Evolutionary conservation across 768 basidiomycete species (phyloP), one percentile per base, ranked within the genome.

Genomic region (Calvatia gigantea): DNA sequence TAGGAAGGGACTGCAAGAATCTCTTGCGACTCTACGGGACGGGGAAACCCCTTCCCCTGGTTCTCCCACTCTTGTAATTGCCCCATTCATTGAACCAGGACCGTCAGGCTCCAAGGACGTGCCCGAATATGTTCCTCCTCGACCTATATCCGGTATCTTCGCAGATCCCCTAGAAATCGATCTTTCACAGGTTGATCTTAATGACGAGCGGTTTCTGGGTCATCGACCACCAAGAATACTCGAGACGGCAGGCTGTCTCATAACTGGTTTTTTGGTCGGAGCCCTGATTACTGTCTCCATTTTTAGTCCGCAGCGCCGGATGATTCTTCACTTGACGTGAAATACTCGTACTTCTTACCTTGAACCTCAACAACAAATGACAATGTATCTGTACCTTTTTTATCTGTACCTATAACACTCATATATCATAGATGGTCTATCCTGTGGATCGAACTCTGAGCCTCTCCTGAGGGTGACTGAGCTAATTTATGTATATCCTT

Each of bases 191-290:
- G 50, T 50, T 15, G 27, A 50, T 12, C 58, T 60, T 28, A 59
- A 59, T 7, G 61, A 60, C 6, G 50, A 57, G 33, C n/a, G n/a
- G n/a, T 45, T 46, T 2, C 39, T 51, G 3, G 39, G 49, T 43
- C 52, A 51, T 19, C 62, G 62, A 7, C 52, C 68, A 17, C 58
- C 63, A 5, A 61, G 56, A 19, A 61, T 70, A 17, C 60, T 63
- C 4, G 74, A 75, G 38, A 72, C 70, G 4, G 70, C 74, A 3
- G 72, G 72, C 9, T 72, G 69, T 54, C 56, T 75, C 15, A 70
- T 75, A 23, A 72, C 84, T 19, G 86, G 85, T 33, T 81, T 87
- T 61, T 70, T 87, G 46, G 63, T 71, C 38, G 71, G 71, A 19
- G 69, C 71, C 7, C 67, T 71, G 53, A 59, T 70, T 33, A 73